Conservation (phyloP, 2,329 filamentous ascomycete species). For the Talaromyces sp. region DNA sequence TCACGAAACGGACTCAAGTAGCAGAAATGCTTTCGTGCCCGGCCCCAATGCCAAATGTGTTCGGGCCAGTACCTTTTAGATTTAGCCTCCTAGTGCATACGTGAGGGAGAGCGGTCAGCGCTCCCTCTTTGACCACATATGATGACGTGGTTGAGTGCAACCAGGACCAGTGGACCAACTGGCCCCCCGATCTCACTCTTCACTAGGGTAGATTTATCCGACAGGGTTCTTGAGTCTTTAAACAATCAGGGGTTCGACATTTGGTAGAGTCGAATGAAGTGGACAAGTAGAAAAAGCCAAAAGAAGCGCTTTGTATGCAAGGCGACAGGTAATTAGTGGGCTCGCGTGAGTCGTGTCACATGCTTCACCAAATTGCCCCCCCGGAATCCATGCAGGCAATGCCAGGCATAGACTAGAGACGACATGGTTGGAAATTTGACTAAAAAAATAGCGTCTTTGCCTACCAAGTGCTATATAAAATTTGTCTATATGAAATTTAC, state of each 20-base stretch:
- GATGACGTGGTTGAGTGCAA: slow-evolving; percentile 8
- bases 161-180: not conserved
- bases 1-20: slow-evolving; percentile 23
- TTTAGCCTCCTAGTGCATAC: not conserved
- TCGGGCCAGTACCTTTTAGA: not conserved
- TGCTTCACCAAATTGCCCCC: slow-evolving; percentile 7
- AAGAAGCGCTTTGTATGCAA: slow-evolving; percentile 10
- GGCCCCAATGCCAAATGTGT: not conserved
- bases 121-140: not conserved
- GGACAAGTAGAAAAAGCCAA: not conserved
- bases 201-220: not conserved
- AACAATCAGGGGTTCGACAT: not conserved
- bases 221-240: not conserved
- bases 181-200: not conserved
- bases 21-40: not conserved
- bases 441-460: not conserved
- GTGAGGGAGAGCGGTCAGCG: slow-evolving; percentile 4
- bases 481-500: not conserved
- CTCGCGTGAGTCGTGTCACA: slow-evolving; percentile 13
- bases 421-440: not conserved
- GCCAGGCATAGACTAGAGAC: not conserved
- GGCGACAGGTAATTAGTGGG: slow-evolving; percentile 9
- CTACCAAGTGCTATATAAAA: not conserved
- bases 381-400: not conserved
- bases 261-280: not conserved